phyloP scores from a whole-genome alignment of 2,329 filamentous ascomycete species.

The Calonectria honghensis region DNA sequence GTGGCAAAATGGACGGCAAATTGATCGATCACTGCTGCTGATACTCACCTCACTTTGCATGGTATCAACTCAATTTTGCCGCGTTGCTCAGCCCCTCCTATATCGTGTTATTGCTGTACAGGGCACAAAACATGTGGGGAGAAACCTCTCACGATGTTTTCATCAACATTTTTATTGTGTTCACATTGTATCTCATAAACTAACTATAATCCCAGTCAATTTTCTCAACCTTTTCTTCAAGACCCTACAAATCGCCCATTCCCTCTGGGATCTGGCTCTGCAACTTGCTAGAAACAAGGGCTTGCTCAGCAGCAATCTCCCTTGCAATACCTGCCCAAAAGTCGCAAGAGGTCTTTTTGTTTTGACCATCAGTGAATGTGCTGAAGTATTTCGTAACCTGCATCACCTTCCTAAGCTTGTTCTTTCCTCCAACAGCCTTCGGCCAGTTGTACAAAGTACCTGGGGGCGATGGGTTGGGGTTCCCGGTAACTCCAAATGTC shows the following conservation, averaged over 20 bases:
- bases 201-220: not conserved
- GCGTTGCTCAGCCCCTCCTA: no score
- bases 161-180: no score
- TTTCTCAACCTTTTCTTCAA: not conserved
- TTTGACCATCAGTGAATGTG: not conserved
- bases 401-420: not conserved
- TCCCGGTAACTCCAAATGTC: slow-evolving; percentile 2
- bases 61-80: no score
- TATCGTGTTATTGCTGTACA: no score
- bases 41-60: no score
- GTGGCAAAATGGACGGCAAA: no score
- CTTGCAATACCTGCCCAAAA: slow-evolving; percentile 23
- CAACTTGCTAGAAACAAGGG: not conserved
- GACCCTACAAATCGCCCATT: not conserved
- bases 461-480: not conserved
- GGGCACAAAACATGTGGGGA: no score
- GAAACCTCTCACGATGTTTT: no score
- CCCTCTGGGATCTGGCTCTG: not conserved
- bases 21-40: no score
- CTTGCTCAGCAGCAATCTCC: not conserved
- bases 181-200: no score
- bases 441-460: not conserved
- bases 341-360: not conserved
- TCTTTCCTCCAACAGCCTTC: not conserved
- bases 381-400: not conserved